These are phyloP conservation scores for Quercus mongolica DNA, from an alignment of 306 rosid genomes.

Conservation along the genomic window DNA sequence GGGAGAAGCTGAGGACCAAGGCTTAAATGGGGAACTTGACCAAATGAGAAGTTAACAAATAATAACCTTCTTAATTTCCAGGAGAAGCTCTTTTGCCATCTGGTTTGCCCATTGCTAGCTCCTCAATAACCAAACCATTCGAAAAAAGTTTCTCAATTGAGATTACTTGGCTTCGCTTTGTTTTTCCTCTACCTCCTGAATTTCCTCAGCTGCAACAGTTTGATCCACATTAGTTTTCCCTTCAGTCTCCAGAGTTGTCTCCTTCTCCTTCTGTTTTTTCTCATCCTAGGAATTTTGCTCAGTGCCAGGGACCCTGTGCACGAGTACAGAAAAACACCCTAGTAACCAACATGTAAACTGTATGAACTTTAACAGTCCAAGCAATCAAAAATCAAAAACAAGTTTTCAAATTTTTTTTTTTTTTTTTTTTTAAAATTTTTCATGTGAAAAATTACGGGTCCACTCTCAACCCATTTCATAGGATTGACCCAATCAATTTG, in stretches of 20 bases:
- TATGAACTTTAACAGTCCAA: background rate
- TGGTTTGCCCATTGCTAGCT: conserved; percentile 79
- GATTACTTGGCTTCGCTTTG: conserved; percentile 49
- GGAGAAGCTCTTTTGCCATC: conserved; percentile 86
- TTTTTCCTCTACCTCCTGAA: conserved; percentile 36
- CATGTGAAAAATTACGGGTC: too few species aligned
- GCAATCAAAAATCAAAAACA: background rate
- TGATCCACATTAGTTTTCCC: conserved; percentile 26
- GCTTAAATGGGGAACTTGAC: background rate
- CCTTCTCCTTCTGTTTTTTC: conserved; percentile 58
- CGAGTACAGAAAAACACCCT: background rate
- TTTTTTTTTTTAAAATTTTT: too few species aligned
- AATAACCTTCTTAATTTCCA: conserved; percentile 55
- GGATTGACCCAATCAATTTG: too few species aligned
- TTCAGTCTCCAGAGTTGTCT: conserved; percentile 46
- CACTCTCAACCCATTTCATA: too few species aligned
- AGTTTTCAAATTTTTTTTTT: background rate
- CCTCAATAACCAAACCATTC: conserved; percentile 87
- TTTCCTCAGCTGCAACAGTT: conserved; percentile 28
- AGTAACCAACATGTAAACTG: background rate
- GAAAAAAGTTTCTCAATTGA: conserved; percentile 57
- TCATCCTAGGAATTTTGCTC: conserved; percentile 19
- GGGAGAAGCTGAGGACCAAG: background rate
- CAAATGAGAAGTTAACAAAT: conserved; percentile 2
- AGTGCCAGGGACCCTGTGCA: conserved; percentile 25